Percentiles rank a stretch among this genome's conserved stretches.
Conservation (phyloP, 345 rosid genomes). For the Lepidium africanum region DNA sequence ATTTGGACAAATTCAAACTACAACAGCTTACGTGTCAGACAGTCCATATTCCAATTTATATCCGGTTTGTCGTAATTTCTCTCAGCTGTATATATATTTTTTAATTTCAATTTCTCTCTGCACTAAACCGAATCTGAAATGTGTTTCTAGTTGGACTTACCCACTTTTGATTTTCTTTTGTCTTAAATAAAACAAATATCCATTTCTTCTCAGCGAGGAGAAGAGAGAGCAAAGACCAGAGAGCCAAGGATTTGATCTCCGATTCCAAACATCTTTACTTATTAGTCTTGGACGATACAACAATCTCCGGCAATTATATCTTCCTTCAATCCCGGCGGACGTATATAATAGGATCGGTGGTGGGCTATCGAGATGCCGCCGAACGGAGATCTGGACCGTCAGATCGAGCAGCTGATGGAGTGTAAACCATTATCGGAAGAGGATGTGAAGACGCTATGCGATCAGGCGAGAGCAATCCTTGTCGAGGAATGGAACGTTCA, state of each 20-base stretch:
- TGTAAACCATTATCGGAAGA: constrained; percentile 87
- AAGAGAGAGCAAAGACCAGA: constrained; percentile 7
- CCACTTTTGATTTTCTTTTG: neutral
- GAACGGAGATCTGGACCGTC: constrained; percentile 94
- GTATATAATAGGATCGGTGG: neutral
- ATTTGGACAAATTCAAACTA: too few relatives aligned
- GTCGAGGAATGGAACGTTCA: constrained; percentile 99
- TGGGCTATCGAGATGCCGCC: constrained; percentile 47
- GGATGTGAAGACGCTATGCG: constrained; percentile 91
- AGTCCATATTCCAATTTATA: too few relatives aligned
- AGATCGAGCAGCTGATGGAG: constrained; percentile 97
- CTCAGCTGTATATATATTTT: too few relatives aligned
- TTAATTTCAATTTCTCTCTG: neutral
- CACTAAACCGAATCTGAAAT: neutral
- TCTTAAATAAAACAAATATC: neutral
- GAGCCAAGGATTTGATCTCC: constrained; percentile 3
- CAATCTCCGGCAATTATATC: neutral
- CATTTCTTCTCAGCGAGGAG: constrained; percentile 4
- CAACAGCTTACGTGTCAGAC: too few relatives aligned
- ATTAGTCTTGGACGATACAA: neutral
- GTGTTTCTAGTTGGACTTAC: neutral
- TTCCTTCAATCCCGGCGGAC: neutral
- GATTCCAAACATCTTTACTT: neutral
- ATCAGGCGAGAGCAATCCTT: constrained; percentile 89
- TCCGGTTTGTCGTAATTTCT: too few relatives aligned